Conservation (phyloP, 1,284 basidiomycete species). For the Chalciporus piperatoides region DNA sequence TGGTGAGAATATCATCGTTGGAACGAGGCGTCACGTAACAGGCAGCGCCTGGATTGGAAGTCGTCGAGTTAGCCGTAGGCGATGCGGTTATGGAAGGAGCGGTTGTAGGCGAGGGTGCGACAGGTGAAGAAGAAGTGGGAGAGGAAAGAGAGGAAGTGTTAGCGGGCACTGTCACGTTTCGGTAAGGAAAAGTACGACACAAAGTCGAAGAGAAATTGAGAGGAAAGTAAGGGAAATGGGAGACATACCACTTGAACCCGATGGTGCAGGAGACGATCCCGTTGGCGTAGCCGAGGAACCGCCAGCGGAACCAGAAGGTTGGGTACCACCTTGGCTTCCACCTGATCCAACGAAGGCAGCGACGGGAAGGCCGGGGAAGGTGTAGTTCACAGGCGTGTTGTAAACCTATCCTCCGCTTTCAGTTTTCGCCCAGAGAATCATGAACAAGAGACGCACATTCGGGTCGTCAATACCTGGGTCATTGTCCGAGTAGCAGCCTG, state of each 20-base stretch:
- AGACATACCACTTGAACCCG: slow-evolving; percentile 20
- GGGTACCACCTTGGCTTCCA: slow-evolving; percentile 16
- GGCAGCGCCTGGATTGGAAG: slow-evolving; percentile 4
- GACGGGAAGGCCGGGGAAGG: slow-evolving; percentile 41
- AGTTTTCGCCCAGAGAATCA: not conserved
- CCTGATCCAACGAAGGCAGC: slow-evolving; percentile 26
- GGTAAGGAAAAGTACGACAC: slow-evolving; percentile 19
- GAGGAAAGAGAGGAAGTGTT: slow-evolving; percentile 16
- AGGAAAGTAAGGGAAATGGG: not conserved
- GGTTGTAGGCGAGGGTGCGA: not conserved
- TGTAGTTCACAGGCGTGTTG: slow-evolving; percentile 32
- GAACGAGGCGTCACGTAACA: slow-evolving; percentile 23
- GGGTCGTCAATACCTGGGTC: slow-evolving; percentile 59
- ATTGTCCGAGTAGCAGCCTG: slow-evolving; percentile 58
- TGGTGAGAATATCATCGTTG: slow-evolving; percentile 11
- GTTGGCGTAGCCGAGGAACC: slow-evolving; percentile 19
- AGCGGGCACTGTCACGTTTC: slow-evolving; percentile 20
- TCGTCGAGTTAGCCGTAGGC: slow-evolving; percentile 5
- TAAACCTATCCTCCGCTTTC: slow-evolving; percentile 32
- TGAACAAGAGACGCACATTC: slow-evolving; percentile 32
- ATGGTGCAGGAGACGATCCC: slow-evolving; percentile 12
- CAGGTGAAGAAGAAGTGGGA: slow-evolving; percentile 7
- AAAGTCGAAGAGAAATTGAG: not conserved
- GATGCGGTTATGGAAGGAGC: slow-evolving; percentile 8
- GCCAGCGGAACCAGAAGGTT: slow-evolving; percentile 17